Evolutionary conservation across 108 stramenopile genomes (phyloP).

Genomic region (Hondaea fermentalgiana): DNA sequence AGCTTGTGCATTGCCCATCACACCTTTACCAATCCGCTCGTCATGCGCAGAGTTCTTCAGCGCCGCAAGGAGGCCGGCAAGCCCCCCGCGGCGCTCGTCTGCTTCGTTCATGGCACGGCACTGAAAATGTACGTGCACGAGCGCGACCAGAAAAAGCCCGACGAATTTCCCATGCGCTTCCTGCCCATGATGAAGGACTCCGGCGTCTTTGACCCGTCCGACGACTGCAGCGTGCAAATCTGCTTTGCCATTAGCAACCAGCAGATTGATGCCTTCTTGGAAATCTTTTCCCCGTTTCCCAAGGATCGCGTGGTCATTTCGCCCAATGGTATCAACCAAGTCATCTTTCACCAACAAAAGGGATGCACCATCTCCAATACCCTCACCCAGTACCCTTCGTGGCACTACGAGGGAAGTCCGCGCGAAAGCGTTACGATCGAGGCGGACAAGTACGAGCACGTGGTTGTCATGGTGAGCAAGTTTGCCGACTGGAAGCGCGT

Average conservation of each 20-base stretch:
- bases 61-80: slow-evolving; percentile 3
- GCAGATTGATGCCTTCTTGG: neutral
- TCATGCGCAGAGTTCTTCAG: neutral
- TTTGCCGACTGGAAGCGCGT: neutral
- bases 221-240: neutral
- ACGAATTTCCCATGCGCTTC: neutral
- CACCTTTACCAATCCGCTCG: neutral
- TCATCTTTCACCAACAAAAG: neutral
- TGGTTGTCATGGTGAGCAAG: neutral
- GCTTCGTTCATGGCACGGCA: neutral
- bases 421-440: neutral
- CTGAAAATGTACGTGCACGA: neutral
- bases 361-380: neutral
- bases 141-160: neutral
- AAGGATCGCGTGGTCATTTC: neutral
- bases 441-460: neutral
- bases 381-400: neutral
- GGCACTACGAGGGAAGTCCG: neutral
- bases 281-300: neutral
- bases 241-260: neutral
- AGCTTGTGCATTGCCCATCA: neutral
- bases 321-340: neutral
- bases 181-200: neutral
- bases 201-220: neutral
- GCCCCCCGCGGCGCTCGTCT: neutral